Conservation (phyloP, 352 stramenopile species). For the Elongisporangium undulatum region DNA sequence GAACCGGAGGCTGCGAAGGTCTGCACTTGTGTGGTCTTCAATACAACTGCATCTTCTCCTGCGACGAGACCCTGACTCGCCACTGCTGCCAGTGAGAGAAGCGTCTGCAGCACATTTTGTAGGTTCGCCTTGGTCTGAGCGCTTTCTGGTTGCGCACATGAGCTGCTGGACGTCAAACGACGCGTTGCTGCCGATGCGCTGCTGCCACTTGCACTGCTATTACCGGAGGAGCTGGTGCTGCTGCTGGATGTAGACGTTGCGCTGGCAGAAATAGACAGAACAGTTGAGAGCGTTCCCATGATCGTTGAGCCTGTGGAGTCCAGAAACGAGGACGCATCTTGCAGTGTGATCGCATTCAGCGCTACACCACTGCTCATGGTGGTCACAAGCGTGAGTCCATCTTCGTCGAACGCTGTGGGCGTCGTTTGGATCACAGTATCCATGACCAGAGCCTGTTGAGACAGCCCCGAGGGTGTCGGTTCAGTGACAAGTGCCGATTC, state of each 20-base stretch:
- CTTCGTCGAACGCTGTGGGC: conserved; percentile 22
- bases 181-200: neutral
- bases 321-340: conserved; percentile 32
- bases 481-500: conserved; percentile 22
- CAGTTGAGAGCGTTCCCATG: conserved; percentile 34
- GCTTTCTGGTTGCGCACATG: conserved; percentile 10
- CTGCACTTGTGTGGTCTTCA: conserved; percentile 27
- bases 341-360: conserved; percentile 35
- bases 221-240: neutral
- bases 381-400: conserved; percentile 29
- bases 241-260: neutral
- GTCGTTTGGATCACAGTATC: conserved; percentile 36
- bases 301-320: conserved; percentile 34
- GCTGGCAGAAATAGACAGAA: conserved; percentile 19
- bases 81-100: conserved; percentile 48
- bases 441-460: conserved; percentile 46
- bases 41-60: conserved; percentile 23
- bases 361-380: conserved; percentile 35
- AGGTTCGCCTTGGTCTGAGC: conserved; percentile 16
- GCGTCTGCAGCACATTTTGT: conserved; percentile 28
- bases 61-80: conserved; percentile 43
- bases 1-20: conserved; percentile 31
- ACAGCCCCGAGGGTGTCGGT: conserved; percentile 36
- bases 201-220: too few species aligned
- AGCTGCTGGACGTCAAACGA: neutral